Evolutionary conservation across 129 eudicot genomes (phyloP).

Genomic region (Centella asiatica): DNA sequence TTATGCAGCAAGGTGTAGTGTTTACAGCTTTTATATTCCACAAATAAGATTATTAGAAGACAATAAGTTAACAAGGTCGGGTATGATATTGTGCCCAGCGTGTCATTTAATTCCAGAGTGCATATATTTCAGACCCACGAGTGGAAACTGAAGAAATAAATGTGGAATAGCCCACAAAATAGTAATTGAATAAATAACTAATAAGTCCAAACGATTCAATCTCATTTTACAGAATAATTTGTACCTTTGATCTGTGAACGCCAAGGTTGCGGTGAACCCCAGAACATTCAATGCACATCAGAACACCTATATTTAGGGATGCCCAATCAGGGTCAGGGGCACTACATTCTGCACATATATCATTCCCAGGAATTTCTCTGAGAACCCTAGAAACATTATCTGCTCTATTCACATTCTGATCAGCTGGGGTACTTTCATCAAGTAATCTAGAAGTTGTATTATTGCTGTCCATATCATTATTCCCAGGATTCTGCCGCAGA

Average conservation of each 20-base stretch:
- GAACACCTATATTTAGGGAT: conserved; percentile 87
- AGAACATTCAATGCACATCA: conserved; percentile 94
- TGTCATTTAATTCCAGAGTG: no score
- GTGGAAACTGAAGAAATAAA: background rate
- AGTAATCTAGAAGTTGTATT: conserved; percentile 26
- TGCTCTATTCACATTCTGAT: conserved; percentile 31
- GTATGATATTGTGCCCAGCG: no score
- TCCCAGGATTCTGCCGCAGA: conserved; percentile 45
- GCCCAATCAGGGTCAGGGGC: conserved; percentile 97
- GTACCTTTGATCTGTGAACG: conserved; percentile 97
- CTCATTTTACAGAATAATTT: background rate
- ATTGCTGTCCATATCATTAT: conserved; percentile 24
- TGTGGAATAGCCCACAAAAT: background rate
- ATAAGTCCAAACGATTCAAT: background rate
- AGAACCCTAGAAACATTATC: conserved; percentile 65
- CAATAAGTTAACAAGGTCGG: no score
- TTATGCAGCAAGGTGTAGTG: no score
- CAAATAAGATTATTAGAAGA: no score
- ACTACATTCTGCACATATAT: conserved; percentile 85
- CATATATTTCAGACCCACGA: background rate
- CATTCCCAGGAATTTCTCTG: conserved; percentile 81
- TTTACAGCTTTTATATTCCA: no score
- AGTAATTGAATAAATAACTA: background rate
- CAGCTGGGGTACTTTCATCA: conserved; percentile 29
- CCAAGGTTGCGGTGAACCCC: conserved; percentile 99